Conservation (phyloP, 2,329 filamentous ascomycete genomes). For the Neonectria magnoliae region DNA sequence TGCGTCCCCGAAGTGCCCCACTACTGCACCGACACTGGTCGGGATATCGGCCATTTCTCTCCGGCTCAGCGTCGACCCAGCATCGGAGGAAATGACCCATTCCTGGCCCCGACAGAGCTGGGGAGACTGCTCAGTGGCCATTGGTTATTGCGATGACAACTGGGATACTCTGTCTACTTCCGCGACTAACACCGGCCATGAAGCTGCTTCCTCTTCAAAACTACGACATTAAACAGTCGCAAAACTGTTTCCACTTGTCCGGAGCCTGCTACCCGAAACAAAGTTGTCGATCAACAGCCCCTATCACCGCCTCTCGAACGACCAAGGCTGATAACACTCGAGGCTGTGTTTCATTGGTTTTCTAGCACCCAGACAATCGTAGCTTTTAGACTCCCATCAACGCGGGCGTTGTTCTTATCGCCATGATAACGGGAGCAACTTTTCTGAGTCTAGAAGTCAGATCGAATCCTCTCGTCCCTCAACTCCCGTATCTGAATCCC, state of each 20-base stretch:
- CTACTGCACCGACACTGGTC: slow-evolving; percentile 19
- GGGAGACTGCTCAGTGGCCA: background rate
- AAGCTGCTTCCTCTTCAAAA: background rate
- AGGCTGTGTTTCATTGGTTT: background rate
- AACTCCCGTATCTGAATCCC: background rate
- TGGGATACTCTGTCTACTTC: background rate
- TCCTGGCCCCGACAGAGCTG: background rate
- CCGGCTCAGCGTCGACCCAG: slow-evolving; percentile 3
- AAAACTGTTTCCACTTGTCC: slow-evolving; percentile 7
- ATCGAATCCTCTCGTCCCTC: background rate
- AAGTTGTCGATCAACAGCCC: slow-evolving; percentile 8
- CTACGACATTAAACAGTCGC: slow-evolving; percentile 1
- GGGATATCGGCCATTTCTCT: slow-evolving; percentile 6
- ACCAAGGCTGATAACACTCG: background rate
- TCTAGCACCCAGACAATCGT: background rate
- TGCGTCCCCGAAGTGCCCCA: slow-evolving; percentile 11
- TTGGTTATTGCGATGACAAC: background rate
- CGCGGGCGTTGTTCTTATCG: background rate
- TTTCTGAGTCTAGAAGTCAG: background rate
- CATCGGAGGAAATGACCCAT: background rate
- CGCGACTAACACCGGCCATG: background rate
- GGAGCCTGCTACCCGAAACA: slow-evolving; percentile 12
- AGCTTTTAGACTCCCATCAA: background rate
- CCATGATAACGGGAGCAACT: background rate
- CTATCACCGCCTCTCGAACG: slow-evolving; percentile 1